Percentiles rank a stretch among this genome's conserved stretches.
phyloP scores from a whole-genome alignment of 148 eudicot species.

The Drosera capensis region DNA sequence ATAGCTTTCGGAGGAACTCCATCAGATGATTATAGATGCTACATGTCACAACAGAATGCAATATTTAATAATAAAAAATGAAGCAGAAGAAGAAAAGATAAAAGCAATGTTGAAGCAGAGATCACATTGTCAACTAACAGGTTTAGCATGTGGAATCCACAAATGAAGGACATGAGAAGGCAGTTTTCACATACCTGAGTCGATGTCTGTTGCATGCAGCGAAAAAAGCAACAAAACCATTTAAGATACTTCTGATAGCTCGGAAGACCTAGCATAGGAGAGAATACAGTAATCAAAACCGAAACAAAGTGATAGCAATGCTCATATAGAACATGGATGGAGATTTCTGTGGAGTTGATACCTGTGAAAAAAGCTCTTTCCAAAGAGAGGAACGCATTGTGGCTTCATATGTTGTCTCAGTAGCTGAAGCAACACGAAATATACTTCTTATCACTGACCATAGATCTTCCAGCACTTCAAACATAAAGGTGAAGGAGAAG shows the following conservation, averaged over 20 bases:
- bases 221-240: constrained; percentile 84
- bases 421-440: constrained; percentile 39
- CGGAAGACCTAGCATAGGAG: constrained; percentile 47
- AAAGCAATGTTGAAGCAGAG: not conserved
- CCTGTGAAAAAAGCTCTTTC: constrained; percentile 90
- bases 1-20: constrained; percentile 27
- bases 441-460: constrained; percentile 40
- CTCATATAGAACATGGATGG: not conserved
- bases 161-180: not conserved
- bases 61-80: not conserved
- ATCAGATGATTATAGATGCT: constrained; percentile 56
- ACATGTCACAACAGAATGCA: constrained; percentile 8
- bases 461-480: constrained; percentile 33
- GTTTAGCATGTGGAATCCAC: not conserved
- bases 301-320: not conserved
- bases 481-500: constrained; percentile 18
- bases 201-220: constrained; percentile 91
- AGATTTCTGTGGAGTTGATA: constrained; percentile 6
- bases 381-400: constrained; percentile 85
- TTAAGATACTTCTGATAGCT: constrained; percentile 70
- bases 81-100: not conserved
- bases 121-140: not conserved
- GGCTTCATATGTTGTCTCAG: constrained; percentile 59
- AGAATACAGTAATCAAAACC: not conserved
- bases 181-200: constrained; percentile 41